Evolutionary conservation across 73 alveolate genomes (phyloP).

Genomic region (Paramecium sexaurelia): DNA sequence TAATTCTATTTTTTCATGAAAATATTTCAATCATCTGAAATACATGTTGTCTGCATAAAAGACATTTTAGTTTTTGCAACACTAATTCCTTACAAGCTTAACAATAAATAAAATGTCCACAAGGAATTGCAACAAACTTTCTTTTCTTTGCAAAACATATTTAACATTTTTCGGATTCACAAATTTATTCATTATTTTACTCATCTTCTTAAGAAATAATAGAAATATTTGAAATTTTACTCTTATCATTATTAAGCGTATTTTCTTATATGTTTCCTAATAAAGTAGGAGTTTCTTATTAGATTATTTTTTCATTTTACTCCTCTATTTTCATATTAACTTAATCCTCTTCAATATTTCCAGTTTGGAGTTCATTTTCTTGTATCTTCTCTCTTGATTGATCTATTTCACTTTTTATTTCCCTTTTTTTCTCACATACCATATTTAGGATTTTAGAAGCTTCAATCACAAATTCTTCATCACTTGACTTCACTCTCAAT

Average conservation of each 20-base stretch:
- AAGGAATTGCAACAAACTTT: constrained; percentile 31
- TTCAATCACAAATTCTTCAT: neutral
- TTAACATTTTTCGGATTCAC: constrained; percentile 37
- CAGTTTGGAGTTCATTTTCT: neutral
- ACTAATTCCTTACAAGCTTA: neutral
- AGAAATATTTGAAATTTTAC: too few relatives aligned
- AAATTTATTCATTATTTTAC: neutral
- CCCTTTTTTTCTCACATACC: neutral
- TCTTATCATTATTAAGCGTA: too few relatives aligned
- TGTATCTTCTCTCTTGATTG: neutral
- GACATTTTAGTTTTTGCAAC: neutral
- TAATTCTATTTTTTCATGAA: neutral
- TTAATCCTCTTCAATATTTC: neutral
- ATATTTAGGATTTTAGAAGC: neutral
- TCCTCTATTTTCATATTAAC: neutral
- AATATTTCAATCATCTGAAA: neutral
- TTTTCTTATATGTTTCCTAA: neutral
- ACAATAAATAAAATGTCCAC: constrained; percentile 53
- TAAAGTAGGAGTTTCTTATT: neutral
- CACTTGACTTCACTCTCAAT: neutral
- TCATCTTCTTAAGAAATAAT: constrained; percentile 57
- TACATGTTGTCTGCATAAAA: constrained; percentile 15
- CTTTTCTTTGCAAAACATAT: constrained; percentile 14
- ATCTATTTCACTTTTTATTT: neutral
- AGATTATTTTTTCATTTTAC: neutral